phyloP scores from a whole-genome alignment of 495 filamentous ascomycete genomes.

The Neurospora pannonica region DNA sequence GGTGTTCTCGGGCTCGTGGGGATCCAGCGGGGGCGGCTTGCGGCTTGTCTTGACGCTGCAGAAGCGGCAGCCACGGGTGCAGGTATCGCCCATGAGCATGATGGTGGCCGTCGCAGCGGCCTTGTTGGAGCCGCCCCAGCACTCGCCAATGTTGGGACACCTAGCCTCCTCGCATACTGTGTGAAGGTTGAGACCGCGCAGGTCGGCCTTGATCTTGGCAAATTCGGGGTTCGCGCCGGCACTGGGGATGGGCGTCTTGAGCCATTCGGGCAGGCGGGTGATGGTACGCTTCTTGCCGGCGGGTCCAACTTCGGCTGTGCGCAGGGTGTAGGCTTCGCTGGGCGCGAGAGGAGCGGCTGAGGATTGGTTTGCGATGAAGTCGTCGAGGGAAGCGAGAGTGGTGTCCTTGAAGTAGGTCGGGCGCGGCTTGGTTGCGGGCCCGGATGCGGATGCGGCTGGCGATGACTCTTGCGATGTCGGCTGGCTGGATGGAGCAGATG shows the following conservation, averaged over 20 bases:
- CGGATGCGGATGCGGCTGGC: slow-evolving; percentile 2
- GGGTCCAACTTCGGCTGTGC: slow-evolving; percentile 73
- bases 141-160: slow-evolving; percentile 95
- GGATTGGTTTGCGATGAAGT: slow-evolving; percentile 56
- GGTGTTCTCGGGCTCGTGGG: slow-evolving; percentile 93
- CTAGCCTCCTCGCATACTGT: slow-evolving; percentile 97
- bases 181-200: slow-evolving; percentile 80
- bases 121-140: slow-evolving; percentile 89
- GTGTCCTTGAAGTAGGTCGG: slow-evolving; percentile 79
- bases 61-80: slow-evolving; percentile 93
- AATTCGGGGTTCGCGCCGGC: slow-evolving; percentile 61
- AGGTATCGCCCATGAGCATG: slow-evolving; percentile 99
- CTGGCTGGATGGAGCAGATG: slow-evolving; percentile 10
- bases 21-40: slow-evolving; percentile 72
- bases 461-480: slow-evolving; percentile 4
- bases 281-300: slow-evolving; percentile 76
- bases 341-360: slow-evolving; percentile 31
- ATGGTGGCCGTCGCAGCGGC: slow-evolving; percentile 91
- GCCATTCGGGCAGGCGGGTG: slow-evolving; percentile 84
- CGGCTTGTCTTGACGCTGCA: slow-evolving; percentile 89
- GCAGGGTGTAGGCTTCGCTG: slow-evolving; percentile 55
- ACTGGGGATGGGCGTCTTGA: slow-evolving; percentile 87
- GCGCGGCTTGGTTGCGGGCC: slow-evolving; percentile 21
- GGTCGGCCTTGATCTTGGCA: slow-evolving; percentile 87
- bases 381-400: slow-evolving; percentile 70